Base-by-base conservation (phyloP, 352 stramenopile species). In the Halophytophthora polymorphica region DNA sequence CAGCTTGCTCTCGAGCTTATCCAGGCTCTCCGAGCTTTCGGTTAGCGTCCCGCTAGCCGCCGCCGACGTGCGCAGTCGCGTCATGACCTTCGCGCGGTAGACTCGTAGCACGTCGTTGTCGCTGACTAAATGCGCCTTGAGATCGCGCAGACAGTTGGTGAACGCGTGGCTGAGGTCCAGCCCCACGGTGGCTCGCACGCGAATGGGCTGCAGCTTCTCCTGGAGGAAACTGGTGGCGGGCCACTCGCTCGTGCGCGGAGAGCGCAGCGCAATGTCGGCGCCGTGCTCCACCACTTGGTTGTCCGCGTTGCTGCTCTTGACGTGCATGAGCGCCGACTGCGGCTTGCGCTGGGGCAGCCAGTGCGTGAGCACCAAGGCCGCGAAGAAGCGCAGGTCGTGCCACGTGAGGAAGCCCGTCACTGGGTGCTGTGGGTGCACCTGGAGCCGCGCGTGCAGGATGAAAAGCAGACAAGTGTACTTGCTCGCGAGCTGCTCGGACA, bases 401-500 rank as follows among this genome's bases (percentile, higher is more conserved):
- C 79, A 89, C 36, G 64, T 73, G 6, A 92, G 64, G 15, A 88
- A 86, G 3, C 75, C 58, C 10, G 77, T 84, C 22, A 50, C 40
- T 4, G 66, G 70, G 34, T 88, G 69, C 11, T 64, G 69, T 21
- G 78, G 70, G 44, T 92, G 81, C 53, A 91, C 77, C 56, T 93
- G 79, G n/a, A 92, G 69, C 12, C 73, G 69, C 23, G 73, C 82
- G 50, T 91, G 83, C 23, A 91, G 61, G 33, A 92, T 59, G 54
- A 93, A 93, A 50, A 93, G 60, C 17, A 92, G 61, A 64, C 83
- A 92, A 14, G 79, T 66, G 62, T 91, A 93, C 58, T 88, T 85
- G 61, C 71, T 73, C 34, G 77, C 75, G 21, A 93, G 70, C 42
- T 76, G 73, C 47, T 89, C 81, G 8, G 81, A 90, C 22, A 93